Conservation (phyloP, 352 stramenopile species). For the Phytopythium oedochilum region DNA sequence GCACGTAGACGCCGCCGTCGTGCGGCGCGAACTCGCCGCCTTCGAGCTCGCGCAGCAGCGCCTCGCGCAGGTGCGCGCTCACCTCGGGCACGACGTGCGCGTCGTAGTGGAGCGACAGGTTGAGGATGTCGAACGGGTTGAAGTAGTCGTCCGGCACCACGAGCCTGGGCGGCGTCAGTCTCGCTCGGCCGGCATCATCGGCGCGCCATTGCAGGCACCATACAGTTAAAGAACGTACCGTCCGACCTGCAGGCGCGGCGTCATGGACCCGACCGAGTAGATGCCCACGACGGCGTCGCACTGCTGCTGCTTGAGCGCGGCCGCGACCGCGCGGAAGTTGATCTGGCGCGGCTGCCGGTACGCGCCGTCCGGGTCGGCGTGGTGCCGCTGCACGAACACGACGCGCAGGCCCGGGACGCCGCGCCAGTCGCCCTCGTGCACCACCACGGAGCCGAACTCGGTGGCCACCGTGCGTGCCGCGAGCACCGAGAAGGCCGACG, state of each 20-base stretch:
- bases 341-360: constrained; percentile 86
- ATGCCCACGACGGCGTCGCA: constrained; percentile 76
- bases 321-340: constrained; percentile 80
- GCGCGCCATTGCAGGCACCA: too few relatives aligned
- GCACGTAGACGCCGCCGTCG: constrained; percentile 83
- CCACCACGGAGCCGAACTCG: constrained; percentile 58
- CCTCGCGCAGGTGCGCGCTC: constrained; percentile 31
- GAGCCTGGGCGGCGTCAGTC: constrained; percentile 18
- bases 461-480: constrained; percentile 58
- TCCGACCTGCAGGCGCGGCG: constrained; percentile 35
- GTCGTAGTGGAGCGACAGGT: constrained; percentile 78
- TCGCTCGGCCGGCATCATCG: too few relatives aligned
- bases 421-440: constrained; percentile 52
- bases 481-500: constrained; percentile 53
- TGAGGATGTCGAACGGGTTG: constrained; percentile 83
- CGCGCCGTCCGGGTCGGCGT: constrained; percentile 54
- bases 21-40: constrained; percentile 40
- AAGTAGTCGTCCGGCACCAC: constrained; percentile 88
- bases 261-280: constrained; percentile 89
- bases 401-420: constrained; percentile 40
- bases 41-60: constrained; percentile 45
- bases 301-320: constrained; percentile 47
- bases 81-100: constrained; percentile 82
- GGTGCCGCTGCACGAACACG: constrained; percentile 86
- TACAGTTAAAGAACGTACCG: too few relatives aligned